A percentile compares a stretch with the other conserved stretches of the same genome.
Evolutionary conservation across 2,329 filamentous ascomycete species (phyloP).

Genomic region (Emergomyces orientalis): DNA sequence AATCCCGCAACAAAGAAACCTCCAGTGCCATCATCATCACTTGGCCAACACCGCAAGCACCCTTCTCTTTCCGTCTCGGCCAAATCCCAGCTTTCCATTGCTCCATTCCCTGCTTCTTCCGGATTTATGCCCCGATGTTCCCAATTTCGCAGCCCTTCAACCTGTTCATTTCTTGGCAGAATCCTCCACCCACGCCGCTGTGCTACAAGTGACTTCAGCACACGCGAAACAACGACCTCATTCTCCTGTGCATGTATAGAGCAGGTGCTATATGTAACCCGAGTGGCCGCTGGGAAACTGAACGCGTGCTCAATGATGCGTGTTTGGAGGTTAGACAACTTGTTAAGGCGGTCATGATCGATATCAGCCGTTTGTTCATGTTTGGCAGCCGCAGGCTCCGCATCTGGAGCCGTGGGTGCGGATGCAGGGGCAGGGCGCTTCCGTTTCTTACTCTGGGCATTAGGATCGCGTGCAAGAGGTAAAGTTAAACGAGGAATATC

Average conservation of each 20-base stretch:
- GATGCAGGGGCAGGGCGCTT: conserved; percentile 23
- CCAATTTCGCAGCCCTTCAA: conserved; percentile 68
- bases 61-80: conserved; percentile 50
- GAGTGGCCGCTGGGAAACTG: conserved; percentile 61
- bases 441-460: conserved; percentile 34
- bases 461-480: conserved; percentile 43
- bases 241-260: conserved; percentile 84
- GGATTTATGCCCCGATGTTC: conserved; percentile 51
- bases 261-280: conserved; percentile 88
- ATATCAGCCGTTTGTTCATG: conserved; percentile 32
- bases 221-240: conserved; percentile 67
- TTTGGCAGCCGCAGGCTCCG: conserved; percentile 14
- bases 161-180: conserved; percentile 61
- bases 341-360: conserved; percentile 55
- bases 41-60: conserved; percentile 74
- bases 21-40: conserved; percentile 74
- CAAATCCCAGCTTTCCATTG: conserved; percentile 18
- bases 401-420: not conserved
- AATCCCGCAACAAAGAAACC: conserved; percentile 95
- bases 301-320: conserved; percentile 76
- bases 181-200: conserved; percentile 64
- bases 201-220: conserved; percentile 60
- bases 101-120: conserved; percentile 23
- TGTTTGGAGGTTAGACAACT: conserved; percentile 73
- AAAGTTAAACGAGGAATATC: conserved; percentile 62